Evolutionary conservation across 495 filamentous ascomycete genomes (phyloP).

Genomic region (Pseudoneurospora amorphoporcata): DNA sequence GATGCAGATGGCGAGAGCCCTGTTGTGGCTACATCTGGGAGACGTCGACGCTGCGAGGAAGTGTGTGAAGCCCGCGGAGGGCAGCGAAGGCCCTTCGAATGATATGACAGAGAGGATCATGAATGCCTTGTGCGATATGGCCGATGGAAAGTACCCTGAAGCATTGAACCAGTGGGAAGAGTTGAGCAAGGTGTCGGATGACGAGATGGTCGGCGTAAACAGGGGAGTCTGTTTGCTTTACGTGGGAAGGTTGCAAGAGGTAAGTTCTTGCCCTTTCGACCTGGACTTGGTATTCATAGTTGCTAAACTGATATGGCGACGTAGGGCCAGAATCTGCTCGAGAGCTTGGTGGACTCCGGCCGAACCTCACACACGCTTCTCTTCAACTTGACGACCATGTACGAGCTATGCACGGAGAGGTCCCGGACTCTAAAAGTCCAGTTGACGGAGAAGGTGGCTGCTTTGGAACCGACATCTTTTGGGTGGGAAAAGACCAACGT

Average conservation of each 20-base stretch:
- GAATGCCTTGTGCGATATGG: constrained; percentile 59
- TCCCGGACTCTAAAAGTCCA: constrained; percentile 54
- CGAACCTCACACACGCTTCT: constrained; percentile 61
- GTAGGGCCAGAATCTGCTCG: constrained; percentile 52
- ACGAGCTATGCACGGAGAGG: constrained; percentile 80
- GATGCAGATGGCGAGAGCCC: constrained; percentile 37
- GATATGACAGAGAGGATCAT: constrained; percentile 34
- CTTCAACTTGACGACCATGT: constrained; percentile 86
- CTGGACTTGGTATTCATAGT: not conserved
- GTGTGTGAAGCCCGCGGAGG: constrained; percentile 26
- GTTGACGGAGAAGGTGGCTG: constrained; percentile 60
- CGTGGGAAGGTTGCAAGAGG: constrained; percentile 62
- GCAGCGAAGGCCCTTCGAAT: constrained; percentile 4
- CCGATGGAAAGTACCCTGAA: constrained; percentile 59
- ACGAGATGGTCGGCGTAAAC: constrained; percentile 65
- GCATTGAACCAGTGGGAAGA: constrained; percentile 55
- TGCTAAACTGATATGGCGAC: constrained; percentile 7
- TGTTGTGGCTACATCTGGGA: constrained; percentile 67
- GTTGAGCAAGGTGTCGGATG: constrained; percentile 33
- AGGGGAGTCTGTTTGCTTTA: constrained; percentile 76
- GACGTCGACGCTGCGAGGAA: constrained; percentile 57
- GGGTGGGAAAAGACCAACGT: constrained; percentile 60
- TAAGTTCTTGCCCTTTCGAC: constrained; percentile 22
- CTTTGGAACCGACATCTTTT: constrained; percentile 28
- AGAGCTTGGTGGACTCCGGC: constrained; percentile 48